phyloP scores from a whole-genome alignment of 2,329 filamentous ascomycete genomes.

The Alternaria rosae region DNA sequence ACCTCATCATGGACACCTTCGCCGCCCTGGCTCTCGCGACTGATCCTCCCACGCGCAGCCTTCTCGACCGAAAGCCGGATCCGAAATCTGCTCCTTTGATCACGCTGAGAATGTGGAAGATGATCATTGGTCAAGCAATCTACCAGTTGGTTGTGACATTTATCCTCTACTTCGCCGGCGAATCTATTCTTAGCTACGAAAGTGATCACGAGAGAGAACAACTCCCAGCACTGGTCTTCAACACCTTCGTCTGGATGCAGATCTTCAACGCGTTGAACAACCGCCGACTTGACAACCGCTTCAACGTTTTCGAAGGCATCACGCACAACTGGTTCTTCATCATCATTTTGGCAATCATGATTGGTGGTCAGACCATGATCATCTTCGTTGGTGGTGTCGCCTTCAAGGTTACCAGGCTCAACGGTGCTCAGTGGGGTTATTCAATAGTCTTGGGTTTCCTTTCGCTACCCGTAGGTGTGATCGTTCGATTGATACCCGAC shows the following conservation, averaged over 20 bases:
- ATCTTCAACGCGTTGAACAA: constrained; percentile 99
- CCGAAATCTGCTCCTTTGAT: constrained; percentile 79
- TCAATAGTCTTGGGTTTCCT: constrained; percentile 82
- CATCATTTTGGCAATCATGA: constrained; percentile 83
- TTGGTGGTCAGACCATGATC: constrained; percentile 88
- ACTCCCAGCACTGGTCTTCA: constrained; percentile 87
- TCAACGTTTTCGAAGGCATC: constrained; percentile 95
- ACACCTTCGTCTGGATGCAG: constrained; percentile 99
- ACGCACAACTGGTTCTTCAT: constrained; percentile 88
- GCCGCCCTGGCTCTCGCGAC: constrained; percentile 88
- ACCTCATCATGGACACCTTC: constrained; percentile 96
- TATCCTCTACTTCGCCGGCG: constrained; percentile 79
- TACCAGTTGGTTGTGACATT: constrained; percentile 85
- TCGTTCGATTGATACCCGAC: constrained; percentile 85
- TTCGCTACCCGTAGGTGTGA: constrained; percentile 83
- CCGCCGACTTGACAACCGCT: constrained; percentile 89
- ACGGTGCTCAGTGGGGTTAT: constrained; percentile 82
- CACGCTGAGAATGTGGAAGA: constrained; percentile 94
- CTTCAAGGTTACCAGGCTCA: constrained; percentile 76
- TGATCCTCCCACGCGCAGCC: constrained; percentile 82
- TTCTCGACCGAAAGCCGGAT: constrained; percentile 81
- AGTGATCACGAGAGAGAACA: constrained; percentile 54
- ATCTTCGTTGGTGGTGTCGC: constrained; percentile 84
- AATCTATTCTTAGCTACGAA: constrained; percentile 66
- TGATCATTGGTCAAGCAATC: constrained; percentile 92